Evolutionary conservation across 2,329 filamentous ascomycete genomes (phyloP), one percentile per base, ranked within the genome.

Genomic region (Alternaria triticimaculans): DNA sequence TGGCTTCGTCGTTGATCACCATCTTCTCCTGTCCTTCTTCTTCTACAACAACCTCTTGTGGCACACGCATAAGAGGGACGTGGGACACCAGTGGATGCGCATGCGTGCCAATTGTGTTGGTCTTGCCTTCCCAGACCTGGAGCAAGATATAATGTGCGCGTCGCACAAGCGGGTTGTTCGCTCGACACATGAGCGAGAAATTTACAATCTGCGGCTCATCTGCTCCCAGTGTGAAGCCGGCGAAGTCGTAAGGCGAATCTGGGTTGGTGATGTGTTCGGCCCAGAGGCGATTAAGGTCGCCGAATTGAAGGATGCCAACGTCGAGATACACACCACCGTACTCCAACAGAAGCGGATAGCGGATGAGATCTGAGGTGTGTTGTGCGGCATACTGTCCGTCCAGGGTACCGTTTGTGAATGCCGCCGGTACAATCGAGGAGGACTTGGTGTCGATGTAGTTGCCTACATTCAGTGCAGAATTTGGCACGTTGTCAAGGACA

Each of bases 251-350:
- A 0, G 82, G 82, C 4, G 84, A 86, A 4, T 66, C 65, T 0
- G 83, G 77, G 61, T 87, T 78, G 5, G 75, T 83, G 8, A 89
- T 74, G 0, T 84, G 86, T 54, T 80, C 67, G 51, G 78, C 78
- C 86, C 87, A 89, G 10, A 88, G 72, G 5, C 78, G 71, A 69
- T 89, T 83, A 3, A 89, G 66, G 74, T 88, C 85, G 7, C 87
- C 86, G 63, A 89, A 87, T 62, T 86, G 84, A 64, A 88, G 80
- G 65, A 87, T 72, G 0, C 87, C 87, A 0, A 86, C 86, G 66
- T 89, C 87, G 0, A 85, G 83, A 68, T 88, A 89, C 1, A 88
- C 81, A 26, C 87, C 87, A 50, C 87, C 87, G 66, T 88, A 86
- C 58, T 77, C 82, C 11, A 87, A 79, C n/a, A 89, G 75, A 12